A percentile compares a stretch with the other conserved stretches of the same genome.
Conservation (phyloP, 1,139 yeast species). For the Lodderomyces metapsilosis region DNA sequence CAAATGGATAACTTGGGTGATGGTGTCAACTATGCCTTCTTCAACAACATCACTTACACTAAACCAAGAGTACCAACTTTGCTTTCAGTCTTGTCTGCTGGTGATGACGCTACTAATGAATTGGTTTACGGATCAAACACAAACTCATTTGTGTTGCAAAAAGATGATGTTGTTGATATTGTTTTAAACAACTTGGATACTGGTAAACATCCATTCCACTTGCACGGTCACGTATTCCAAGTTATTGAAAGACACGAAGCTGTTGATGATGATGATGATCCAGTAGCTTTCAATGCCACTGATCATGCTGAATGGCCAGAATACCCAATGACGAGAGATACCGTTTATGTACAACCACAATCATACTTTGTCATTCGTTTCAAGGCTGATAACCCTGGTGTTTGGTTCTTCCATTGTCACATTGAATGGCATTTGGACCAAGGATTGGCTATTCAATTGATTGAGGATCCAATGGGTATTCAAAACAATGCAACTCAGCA, state of each 20-base stretch:
- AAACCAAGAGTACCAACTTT: constrained; percentile 68
- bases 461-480: constrained; percentile 69
- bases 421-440: constrained; percentile 93
- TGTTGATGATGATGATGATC: constrained; percentile 46
- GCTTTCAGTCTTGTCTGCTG: constrained; percentile 53
- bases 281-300: constrained; percentile 47
- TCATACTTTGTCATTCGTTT: constrained; percentile 68
- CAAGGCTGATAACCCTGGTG: constrained; percentile 83
- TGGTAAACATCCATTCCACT: constrained; percentile 90
- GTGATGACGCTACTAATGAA: constrained; percentile 44
- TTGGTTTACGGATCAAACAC: constrained; percentile 68
- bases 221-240: constrained; percentile 87
- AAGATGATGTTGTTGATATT: constrained; percentile 66
- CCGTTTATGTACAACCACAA: constrained; percentile 60
- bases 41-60: constrained; percentile 63
- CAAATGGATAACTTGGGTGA: constrained; percentile 68
- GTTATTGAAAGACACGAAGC: constrained; percentile 59
- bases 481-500: constrained; percentile 37
- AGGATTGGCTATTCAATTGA: constrained; percentile 70
- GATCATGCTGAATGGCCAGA: constrained; percentile 59
- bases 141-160: constrained; percentile 58
- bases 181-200: constrained; percentile 74
- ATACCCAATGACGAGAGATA: constrained; percentile 64
- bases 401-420: constrained; percentile 93
- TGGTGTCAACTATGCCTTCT: constrained; percentile 74